phyloP scores from a whole-genome alignment of 2,329 filamentous ascomycete species.

The Diaporthe australafricana region DNA sequence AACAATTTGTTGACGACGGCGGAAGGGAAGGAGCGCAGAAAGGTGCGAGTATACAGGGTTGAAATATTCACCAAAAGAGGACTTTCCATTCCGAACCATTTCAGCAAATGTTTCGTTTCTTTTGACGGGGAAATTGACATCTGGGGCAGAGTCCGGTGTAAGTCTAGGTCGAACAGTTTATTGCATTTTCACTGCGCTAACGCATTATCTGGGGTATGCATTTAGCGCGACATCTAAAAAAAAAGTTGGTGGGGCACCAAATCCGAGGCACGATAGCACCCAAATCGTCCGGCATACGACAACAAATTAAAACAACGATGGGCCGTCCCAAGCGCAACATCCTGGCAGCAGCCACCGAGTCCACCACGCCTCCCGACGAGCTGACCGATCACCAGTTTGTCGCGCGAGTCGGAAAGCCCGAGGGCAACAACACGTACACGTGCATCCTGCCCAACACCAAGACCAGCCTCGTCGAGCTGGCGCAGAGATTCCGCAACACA shows the following conservation, averaged over 20 bases:
- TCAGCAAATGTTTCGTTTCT: background rate
- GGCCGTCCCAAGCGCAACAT: slow-evolving; percentile 81
- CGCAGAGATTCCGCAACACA: slow-evolving; percentile 86
- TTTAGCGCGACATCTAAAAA: background rate
- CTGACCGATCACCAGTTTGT: slow-evolving; percentile 74
- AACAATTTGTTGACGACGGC: too few species aligned
- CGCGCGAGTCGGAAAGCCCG: slow-evolving; percentile 82
- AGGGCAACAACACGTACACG: slow-evolving; percentile 90
- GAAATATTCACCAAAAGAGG: background rate
- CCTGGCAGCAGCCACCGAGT: slow-evolving; percentile 81
- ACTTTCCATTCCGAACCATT: background rate
- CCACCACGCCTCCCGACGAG: slow-evolving; percentile 67
- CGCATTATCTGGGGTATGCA: slow-evolving; percentile 9
- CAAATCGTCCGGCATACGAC: background rate
- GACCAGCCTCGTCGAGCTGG: slow-evolving; percentile 81
- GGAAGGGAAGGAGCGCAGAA: too few species aligned
- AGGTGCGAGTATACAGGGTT: too few species aligned
- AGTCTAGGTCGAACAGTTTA: background rate
- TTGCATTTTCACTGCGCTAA: background rate
- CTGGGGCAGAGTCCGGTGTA: background rate
- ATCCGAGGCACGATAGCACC: background rate
- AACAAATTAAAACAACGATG: slow-evolving; percentile 58
- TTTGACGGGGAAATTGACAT: too few species aligned
- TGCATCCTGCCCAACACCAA: slow-evolving; percentile 78
- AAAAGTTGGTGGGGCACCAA: slow-evolving; percentile 32